These are phyloP conservation scores for Patellifolia procumbens DNA, from an alignment of 179 eudicot species.

Conservation along the genomic window DNA sequence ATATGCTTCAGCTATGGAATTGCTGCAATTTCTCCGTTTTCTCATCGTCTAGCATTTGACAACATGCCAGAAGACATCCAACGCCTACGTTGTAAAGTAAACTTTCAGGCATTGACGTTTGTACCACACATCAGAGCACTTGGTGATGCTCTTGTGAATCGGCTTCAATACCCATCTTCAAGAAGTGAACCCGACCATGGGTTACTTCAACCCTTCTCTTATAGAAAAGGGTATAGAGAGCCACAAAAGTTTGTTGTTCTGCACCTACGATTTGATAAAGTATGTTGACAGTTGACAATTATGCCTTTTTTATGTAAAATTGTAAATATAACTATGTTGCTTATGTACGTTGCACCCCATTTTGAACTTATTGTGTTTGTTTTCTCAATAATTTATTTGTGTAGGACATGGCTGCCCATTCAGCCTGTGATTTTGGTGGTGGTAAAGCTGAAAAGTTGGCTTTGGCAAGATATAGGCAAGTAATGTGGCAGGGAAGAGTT, in stretches of 20 bases:
- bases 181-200: conserved; percentile 38
- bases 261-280: conserved; percentile 98
- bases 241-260: conserved; percentile 78
- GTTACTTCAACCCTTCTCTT: conserved; percentile 50
- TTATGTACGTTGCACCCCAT: not conserved
- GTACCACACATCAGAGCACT: conserved; percentile 85
- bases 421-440: conserved; percentile 98
- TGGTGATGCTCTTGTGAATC: conserved; percentile 83
- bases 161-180: conserved; percentile 58
- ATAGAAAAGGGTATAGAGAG: conserved; percentile 37
- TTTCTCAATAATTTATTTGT: not conserved
- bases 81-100: conserved; percentile 93
- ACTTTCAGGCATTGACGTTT: conserved; percentile 76
- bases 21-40: conserved; percentile 95
- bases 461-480: conserved; percentile 83
- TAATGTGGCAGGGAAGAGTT: conserved; percentile 92
- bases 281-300: conserved; percentile 24
- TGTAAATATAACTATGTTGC: too few relatives aligned
- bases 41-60: conserved; percentile 92
- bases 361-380: not conserved
- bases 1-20: conserved; percentile 71
- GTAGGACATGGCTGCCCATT: conserved; percentile 99
- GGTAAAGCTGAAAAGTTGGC: conserved; percentile 93
- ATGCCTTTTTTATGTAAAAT: too few relatives aligned
- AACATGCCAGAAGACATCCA: conserved; percentile 89